Evolutionary conservation across 2,329 filamentous ascomycete species (phyloP).

Genomic region (Diaporthe citrichinensis): DNA sequence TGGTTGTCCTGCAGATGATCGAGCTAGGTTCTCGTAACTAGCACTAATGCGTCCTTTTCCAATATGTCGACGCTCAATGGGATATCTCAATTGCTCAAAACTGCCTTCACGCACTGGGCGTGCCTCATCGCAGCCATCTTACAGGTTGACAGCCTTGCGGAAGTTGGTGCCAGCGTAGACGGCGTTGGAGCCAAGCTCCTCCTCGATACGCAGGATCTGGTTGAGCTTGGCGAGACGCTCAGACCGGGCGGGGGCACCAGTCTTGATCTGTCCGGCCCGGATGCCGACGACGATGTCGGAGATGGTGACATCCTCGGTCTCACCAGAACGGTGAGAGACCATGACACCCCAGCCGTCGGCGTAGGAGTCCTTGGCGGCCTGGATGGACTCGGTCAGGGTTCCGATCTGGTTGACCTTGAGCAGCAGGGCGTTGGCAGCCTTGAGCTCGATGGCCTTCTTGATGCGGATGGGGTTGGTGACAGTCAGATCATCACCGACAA

Average conservation of each 20-base stretch:
- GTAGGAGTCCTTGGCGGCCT: slow-evolving; percentile 98
- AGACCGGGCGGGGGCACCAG: slow-evolving; percentile 93
- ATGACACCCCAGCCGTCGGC: slow-evolving; percentile 98
- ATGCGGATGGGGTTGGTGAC: slow-evolving; percentile 99
- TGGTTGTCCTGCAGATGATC: slow-evolving; percentile 35
- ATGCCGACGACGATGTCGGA: slow-evolving; percentile 98
- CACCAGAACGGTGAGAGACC: slow-evolving; percentile 98
- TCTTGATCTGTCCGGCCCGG: slow-evolving; percentile 98
- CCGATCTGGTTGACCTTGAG: slow-evolving; percentile 99
- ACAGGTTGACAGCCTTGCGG: slow-evolving; percentile 91
- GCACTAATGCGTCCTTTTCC: slow-evolving; percentile 35
- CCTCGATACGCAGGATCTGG: slow-evolving; percentile 99
- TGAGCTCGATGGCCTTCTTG: slow-evolving; percentile 99
- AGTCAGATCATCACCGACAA: slow-evolving; percentile 98
- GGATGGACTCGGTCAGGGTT: slow-evolving; percentile 98
- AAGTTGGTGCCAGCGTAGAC: slow-evolving; percentile 94
- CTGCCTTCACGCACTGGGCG: slow-evolving; percentile 4
- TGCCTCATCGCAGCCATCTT: slow-evolving; percentile 57
- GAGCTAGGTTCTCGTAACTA: slow-evolving; percentile 33
- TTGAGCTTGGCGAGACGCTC: slow-evolving; percentile 99
- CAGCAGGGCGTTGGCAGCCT: slow-evolving; percentile 97
- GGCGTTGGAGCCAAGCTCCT: slow-evolving; percentile 94
- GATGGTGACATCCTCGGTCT: slow-evolving; percentile 99
- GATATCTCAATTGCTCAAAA: slow-evolving; percentile 27
- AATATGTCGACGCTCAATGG: slow-evolving; percentile 34